Evolutionary conservation across 2,329 filamentous ascomycete genomes (phyloP).

Genomic region (Paraphaeosphaeria minitans): DNA sequence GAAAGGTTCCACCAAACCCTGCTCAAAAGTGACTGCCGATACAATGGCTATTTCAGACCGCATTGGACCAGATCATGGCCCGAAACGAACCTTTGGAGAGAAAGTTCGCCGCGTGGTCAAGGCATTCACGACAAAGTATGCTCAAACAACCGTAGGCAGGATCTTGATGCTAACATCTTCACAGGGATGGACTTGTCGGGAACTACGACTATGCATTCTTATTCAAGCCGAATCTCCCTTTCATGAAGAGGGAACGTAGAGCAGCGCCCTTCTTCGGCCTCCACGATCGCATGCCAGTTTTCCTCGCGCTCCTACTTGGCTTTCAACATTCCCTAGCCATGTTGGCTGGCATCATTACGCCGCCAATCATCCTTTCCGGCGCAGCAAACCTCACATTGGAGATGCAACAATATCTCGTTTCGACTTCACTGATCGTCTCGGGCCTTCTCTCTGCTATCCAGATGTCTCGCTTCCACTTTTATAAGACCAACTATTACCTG

Average conservation of each 20-base stretch:
- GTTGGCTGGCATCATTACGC: conserved; percentile 71
- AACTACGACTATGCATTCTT: conserved; percentile 90
- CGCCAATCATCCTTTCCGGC: conserved; percentile 72
- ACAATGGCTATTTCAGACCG: conserved; percentile 51
- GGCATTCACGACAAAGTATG: conserved; percentile 57
- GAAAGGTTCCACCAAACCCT: conserved; percentile 35
- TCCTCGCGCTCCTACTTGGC: conserved; percentile 75
- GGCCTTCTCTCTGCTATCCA: conserved; percentile 76
- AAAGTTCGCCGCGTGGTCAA: conserved; percentile 48
- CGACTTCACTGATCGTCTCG: conserved; percentile 77
- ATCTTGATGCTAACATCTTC: conserved; percentile 14
- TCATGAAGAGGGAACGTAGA: conserved; percentile 67
- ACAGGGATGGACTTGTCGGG: conserved; percentile 75
- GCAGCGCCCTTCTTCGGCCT: conserved; percentile 85
- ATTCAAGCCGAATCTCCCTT: conserved; percentile 81
- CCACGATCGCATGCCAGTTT: conserved; percentile 75
- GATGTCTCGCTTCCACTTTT: conserved; percentile 77
- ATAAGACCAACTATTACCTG: conserved; percentile 66
- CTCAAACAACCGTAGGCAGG: neutral
- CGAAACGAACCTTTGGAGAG: conserved; percentile 50
- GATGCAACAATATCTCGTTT: conserved; percentile 77
- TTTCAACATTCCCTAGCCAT: conserved; percentile 81
- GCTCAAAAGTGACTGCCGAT: conserved; percentile 27
- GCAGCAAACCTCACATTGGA: conserved; percentile 67
- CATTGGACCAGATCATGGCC: conserved; percentile 51